A percentile compares a stretch with the other conserved stretches of the same genome.
Conservation (phyloP, 1,139 yeast genomes). For the Komagataea norvegica region DNA sequence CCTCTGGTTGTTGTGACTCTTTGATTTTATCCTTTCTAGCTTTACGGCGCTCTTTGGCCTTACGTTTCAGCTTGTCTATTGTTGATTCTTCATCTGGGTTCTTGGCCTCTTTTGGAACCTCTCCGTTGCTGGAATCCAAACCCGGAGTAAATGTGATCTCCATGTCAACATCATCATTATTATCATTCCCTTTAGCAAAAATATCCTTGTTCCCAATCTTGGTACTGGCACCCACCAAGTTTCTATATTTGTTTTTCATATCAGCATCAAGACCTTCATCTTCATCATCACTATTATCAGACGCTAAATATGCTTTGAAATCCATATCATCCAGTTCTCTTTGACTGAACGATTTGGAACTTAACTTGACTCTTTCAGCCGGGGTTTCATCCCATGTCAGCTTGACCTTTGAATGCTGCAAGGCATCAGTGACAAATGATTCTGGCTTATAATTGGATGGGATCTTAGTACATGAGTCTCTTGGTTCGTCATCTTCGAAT, state of each 20-base stretch:
- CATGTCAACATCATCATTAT: slow-evolving; percentile 76
- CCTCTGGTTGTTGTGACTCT: slow-evolving; percentile 37
- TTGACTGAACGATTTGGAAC: slow-evolving; percentile 79
- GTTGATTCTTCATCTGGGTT: slow-evolving; percentile 59
- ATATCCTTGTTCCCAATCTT: slow-evolving; percentile 33
- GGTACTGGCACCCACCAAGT: slow-evolving; percentile 48
- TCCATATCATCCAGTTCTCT: slow-evolving; percentile 96
- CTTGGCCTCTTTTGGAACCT: slow-evolving; percentile 26
- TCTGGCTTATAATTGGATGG: slow-evolving; percentile 80
- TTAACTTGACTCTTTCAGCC: slow-evolving; percentile 73
- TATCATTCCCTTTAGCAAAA: slow-evolving; percentile 33
- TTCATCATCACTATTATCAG: slow-evolving; percentile 66
- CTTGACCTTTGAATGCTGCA: slow-evolving; percentile 89
- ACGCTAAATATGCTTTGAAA: slow-evolving; percentile 89
- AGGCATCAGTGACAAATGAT: slow-evolving; percentile 85
- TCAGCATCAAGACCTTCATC: slow-evolving; percentile 40
- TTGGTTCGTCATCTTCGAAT: slow-evolving; percentile 13
- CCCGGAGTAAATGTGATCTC: slow-evolving; percentile 96
- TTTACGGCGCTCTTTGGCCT: slow-evolving; percentile 89
- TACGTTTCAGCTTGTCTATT: slow-evolving; percentile 75
- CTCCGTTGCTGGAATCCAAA: slow-evolving; percentile 43
- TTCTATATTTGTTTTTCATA: slow-evolving; percentile 59
- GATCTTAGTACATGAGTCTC: slow-evolving; percentile 48
- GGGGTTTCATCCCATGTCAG: slow-evolving; percentile 99
- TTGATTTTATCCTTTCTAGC: slow-evolving; percentile 72